phyloP scores from a whole-genome alignment of 164 flowering plant species.

The Kalanchoe fedtschenkoi region DNA sequence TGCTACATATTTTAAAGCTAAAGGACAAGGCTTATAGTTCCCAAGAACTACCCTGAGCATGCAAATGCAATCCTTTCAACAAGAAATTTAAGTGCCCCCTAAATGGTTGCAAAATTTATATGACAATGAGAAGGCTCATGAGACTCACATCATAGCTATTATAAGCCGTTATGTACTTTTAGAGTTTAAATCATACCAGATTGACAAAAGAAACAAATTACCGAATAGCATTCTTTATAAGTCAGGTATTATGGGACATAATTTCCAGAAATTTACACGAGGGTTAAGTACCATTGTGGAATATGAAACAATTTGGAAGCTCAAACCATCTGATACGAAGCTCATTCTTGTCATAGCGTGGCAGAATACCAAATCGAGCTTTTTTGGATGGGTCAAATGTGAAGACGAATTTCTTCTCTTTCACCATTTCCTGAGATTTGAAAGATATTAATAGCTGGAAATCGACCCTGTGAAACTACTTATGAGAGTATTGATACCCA shows the following conservation, averaged over 20 bases:
- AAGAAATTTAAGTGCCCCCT: neutral
- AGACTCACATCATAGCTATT: neutral
- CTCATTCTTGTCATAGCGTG: slow-evolving; percentile 90
- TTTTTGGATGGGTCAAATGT: slow-evolving; percentile 68
- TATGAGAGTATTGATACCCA: neutral
- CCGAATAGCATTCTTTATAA: neutral
- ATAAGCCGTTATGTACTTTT: neutral
- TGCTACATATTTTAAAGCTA: neutral
- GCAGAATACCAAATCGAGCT: slow-evolving; percentile 90
- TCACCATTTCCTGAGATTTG: slow-evolving; percentile 81
- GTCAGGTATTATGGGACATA: neutral
- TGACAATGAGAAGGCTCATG: neutral
- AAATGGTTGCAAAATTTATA: neutral
- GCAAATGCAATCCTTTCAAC: neutral
- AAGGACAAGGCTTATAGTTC: neutral
- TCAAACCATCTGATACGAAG: slow-evolving; percentile 86
- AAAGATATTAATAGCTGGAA: slow-evolving; percentile 2
- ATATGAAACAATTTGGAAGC: slow-evolving; percentile 95
- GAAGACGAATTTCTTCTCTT: slow-evolving; percentile 54
- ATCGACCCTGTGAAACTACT: neutral
- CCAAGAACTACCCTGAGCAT: neutral
- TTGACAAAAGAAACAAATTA: neutral
- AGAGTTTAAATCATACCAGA: neutral
- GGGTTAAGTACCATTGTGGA: slow-evolving; percentile 68
- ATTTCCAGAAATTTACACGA: neutral